These are phyloP conservation scores for Zasmidium citrigriseum DNA, from an alignment of 2,329 filamentous ascomycete genomes.

Conservation along the genomic window DNA sequence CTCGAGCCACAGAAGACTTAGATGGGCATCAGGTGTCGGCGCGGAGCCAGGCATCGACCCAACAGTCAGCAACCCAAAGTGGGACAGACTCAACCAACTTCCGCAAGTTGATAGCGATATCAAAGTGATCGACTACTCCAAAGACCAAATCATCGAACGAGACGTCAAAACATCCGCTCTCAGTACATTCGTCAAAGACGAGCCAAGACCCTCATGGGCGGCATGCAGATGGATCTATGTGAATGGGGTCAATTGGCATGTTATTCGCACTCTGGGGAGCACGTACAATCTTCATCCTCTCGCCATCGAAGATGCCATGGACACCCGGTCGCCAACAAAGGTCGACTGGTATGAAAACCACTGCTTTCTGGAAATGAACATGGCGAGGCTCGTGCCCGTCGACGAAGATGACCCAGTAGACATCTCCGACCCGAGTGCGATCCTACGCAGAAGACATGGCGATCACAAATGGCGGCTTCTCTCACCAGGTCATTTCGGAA, in stretches of 20 bases:
- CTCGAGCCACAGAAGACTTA: neutral
- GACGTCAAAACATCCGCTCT: slow-evolving; percentile 71
- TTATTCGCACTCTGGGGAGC: slow-evolving; percentile 75
- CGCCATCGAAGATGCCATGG: slow-evolving; percentile 85
- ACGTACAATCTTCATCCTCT: slow-evolving; percentile 77
- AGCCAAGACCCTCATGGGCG: slow-evolving; percentile 68
- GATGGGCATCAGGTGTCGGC: slow-evolving; percentile 12
- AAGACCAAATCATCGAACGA: slow-evolving; percentile 59
- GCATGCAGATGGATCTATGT: slow-evolving; percentile 90
- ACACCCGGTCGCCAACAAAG: slow-evolving; percentile 80
- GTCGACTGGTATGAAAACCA: slow-evolving; percentile 78
- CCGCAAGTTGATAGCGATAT: slow-evolving; percentile 62
- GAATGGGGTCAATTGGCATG: slow-evolving; percentile 89
- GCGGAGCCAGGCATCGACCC: slow-evolving; percentile 30
- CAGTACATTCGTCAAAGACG: slow-evolving; percentile 63
- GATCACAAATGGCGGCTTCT: slow-evolving; percentile 17
- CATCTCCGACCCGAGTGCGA: neutral
- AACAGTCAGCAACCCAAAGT: slow-evolving; percentile 14
- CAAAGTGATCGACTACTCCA: slow-evolving; percentile 81
- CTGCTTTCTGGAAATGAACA: slow-evolving; percentile 43
- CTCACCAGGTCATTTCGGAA: slow-evolving; percentile 21
- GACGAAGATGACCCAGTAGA: slow-evolving; percentile 9
- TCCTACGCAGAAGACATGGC: neutral
- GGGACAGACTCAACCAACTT: slow-evolving; percentile 2
- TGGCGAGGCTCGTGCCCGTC: slow-evolving; percentile 65